Percentiles rank a stretch among this genome's conserved stretches.
Conservation (phyloP, 2,329 filamentous ascomycete species). For the Fusarium anguioides region DNA sequence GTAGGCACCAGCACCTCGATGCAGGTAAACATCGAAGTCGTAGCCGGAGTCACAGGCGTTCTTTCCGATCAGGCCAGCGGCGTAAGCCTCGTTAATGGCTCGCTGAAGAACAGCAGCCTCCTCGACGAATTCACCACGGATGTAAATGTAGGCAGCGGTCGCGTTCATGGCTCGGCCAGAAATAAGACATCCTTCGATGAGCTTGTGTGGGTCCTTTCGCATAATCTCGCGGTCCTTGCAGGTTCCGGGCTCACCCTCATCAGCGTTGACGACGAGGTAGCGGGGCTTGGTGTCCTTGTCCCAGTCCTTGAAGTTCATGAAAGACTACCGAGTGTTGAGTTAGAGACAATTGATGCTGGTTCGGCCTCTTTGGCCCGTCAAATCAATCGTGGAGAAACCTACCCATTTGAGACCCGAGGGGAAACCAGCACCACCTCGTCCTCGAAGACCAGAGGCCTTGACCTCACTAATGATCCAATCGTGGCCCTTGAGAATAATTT, state of each 20-base stretch:
- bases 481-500: constrained; percentile 95
- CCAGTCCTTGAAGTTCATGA: constrained; percentile 99
- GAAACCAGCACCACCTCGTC: constrained; percentile 96
- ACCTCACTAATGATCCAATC: constrained; percentile 99
- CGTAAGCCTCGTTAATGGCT: constrained; percentile 97
- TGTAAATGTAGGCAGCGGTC: constrained; percentile 98
- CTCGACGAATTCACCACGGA: constrained; percentile 97
- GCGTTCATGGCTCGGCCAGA: constrained; percentile 99
- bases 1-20: constrained; percentile 97
- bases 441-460: constrained; percentile 94
- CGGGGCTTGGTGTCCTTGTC: constrained; percentile 96
- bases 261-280: constrained; percentile 97
- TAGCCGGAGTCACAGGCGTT: constrained; percentile 97
- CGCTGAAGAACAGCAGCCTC: constrained; percentile 93
- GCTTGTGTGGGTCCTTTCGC: constrained; percentile 99
- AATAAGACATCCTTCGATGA: constrained; percentile 95
- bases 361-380: constrained; percentile 20
- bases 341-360: constrained; percentile 39
- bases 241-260: constrained; percentile 98
- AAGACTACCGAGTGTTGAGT: constrained; percentile 71
- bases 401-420: constrained; percentile 99
- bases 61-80: constrained; percentile 94
- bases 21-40: constrained; percentile 96
- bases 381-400: constrained; percentile 53
- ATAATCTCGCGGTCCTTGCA: constrained; percentile 99